These are phyloP conservation scores for Jacaranda mimosifolia DNA, from an alignment of 257 asterid species.

Conservation along the genomic window DNA sequence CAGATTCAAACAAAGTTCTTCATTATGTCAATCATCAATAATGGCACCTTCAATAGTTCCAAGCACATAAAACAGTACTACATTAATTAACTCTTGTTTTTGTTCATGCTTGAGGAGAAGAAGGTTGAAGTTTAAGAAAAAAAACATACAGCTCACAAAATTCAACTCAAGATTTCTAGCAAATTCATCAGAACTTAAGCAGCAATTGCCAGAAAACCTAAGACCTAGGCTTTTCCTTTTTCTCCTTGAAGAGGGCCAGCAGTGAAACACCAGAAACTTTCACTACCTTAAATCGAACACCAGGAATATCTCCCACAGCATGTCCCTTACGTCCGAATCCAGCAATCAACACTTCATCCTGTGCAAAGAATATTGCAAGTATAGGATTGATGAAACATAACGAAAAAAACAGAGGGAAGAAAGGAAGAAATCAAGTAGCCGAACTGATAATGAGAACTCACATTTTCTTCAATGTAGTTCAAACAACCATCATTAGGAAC, in stretches of 20 bases:
- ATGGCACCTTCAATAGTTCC: background rate
- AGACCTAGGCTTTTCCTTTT: conserved; percentile 69
- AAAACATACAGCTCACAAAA: conserved; percentile 15
- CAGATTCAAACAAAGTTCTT: no score
- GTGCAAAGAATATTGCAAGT: background rate
- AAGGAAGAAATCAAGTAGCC: background rate
- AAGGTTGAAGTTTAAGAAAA: background rate
- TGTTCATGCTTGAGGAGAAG: background rate
- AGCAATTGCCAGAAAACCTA: conserved; percentile 26
- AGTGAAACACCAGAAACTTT: conserved; percentile 72
- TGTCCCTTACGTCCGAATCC: conserved; percentile 72
- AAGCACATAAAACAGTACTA: conserved; percentile 12
- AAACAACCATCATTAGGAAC: conserved; percentile 73
- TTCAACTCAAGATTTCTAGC: background rate
- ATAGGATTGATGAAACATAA: background rate
- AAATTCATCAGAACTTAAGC: conserved; percentile 35
- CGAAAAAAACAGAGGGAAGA: background rate
- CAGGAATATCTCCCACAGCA: conserved; percentile 78
- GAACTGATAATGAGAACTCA: conserved; percentile 32
- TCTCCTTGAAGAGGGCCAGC: conserved; percentile 68
- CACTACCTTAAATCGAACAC: conserved; percentile 70
- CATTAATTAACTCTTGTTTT: background rate
- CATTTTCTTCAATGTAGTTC: conserved; percentile 68
- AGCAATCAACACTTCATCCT: conserved; percentile 72
- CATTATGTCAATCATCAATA: no score